Conservation (phyloP, 2,329 filamentous ascomycete species). For the Sporothrix luriei region DNA sequence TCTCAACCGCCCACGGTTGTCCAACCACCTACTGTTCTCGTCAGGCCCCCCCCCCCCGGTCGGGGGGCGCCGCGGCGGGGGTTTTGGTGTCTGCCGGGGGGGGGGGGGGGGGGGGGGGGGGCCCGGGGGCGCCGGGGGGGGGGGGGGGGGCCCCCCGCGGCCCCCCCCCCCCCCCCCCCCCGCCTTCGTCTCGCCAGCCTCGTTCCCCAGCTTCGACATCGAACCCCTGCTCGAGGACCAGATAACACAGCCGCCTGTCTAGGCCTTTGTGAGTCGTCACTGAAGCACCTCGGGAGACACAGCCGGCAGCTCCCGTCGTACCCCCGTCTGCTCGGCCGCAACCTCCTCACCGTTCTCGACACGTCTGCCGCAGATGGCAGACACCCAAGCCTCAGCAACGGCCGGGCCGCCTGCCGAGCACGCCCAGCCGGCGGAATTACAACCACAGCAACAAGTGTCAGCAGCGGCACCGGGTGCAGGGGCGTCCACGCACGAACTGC, state of each 20-base stretch:
- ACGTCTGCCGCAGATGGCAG: conserved; percentile 7
- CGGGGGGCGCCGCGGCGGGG: too few relatives aligned
- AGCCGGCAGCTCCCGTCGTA: neutral
- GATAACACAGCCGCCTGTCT: neutral
- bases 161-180: too few relatives aligned
- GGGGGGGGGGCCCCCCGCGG: too few relatives aligned
- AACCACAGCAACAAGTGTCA: conserved; percentile 8
- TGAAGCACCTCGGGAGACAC: neutral
- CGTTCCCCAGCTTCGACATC: conserved; percentile 22
- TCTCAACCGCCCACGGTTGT: too few relatives aligned
- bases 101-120: too few relatives aligned
- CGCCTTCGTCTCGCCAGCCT: conserved; percentile 21
- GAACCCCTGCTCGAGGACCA: conserved; percentile 8
- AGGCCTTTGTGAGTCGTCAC: neutral
- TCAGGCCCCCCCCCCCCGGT: too few relatives aligned
- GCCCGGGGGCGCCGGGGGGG: too few relatives aligned
- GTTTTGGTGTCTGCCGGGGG: too few relatives aligned
- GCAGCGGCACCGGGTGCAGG: neutral
- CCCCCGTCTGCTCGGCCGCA: neutral
- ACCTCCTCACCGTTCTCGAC: neutral
- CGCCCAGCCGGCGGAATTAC: neutral
- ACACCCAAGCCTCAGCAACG: neutral
- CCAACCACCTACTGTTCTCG: too few relatives aligned
- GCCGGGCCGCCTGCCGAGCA: conserved; percentile 4
- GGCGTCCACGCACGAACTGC: conserved; percentile 51